A percentile compares a stretch with the other conserved stretches of the same genome.
Evolutionary conservation across 2,329 filamentous ascomycete species (phyloP).

Genomic region (Xylariaceae sp.): DNA sequence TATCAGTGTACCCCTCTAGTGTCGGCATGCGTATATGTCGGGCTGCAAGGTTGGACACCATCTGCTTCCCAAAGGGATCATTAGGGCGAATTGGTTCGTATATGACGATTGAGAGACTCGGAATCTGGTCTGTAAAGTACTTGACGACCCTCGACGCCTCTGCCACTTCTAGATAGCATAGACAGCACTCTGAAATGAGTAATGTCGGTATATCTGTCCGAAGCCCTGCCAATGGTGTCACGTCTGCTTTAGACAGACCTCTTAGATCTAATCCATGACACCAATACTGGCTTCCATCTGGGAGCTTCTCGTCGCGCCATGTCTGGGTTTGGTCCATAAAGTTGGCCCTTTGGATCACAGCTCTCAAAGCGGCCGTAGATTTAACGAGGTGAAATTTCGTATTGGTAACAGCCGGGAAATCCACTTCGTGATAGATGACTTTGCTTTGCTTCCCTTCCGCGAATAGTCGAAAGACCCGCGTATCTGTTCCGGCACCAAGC

Average conservation of each 20-base stretch:
- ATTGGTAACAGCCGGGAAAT: slow-evolving; percentile 78
- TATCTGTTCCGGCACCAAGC: slow-evolving; percentile 92
- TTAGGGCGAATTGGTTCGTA: slow-evolving; percentile 89
- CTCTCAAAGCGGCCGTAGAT: slow-evolving; percentile 51
- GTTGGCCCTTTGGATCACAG: slow-evolving; percentile 45
- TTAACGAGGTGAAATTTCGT: slow-evolving; percentile 67
- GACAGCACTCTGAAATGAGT: slow-evolving; percentile 91
- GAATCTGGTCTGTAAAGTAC: slow-evolving; percentile 65
- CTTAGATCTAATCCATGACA: slow-evolving; percentile 76
- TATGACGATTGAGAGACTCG: slow-evolving; percentile 66
- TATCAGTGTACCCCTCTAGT: slow-evolving; percentile 72
- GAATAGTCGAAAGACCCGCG: slow-evolving; percentile 80
- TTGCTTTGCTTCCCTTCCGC: slow-evolving; percentile 47
- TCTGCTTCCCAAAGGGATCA: slow-evolving; percentile 88
- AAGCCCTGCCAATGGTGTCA: slow-evolving; percentile 51
- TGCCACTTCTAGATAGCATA: slow-evolving; percentile 80
- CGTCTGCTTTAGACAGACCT: slow-evolving; percentile 50
- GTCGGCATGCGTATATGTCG: slow-evolving; percentile 87
- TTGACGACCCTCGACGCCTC: slow-evolving; percentile 69
- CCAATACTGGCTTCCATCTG: slow-evolving; percentile 53
- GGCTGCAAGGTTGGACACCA: slow-evolving; percentile 87
- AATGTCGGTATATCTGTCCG: slow-evolving; percentile 74
- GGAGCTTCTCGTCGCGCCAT: slow-evolving; percentile 51
- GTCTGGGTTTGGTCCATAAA: slow-evolving; percentile 40
- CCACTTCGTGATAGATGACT: slow-evolving; percentile 88